Base-by-base conservation (phyloP, 164 flowering plant species). In the Sextonia rubra region DNA sequence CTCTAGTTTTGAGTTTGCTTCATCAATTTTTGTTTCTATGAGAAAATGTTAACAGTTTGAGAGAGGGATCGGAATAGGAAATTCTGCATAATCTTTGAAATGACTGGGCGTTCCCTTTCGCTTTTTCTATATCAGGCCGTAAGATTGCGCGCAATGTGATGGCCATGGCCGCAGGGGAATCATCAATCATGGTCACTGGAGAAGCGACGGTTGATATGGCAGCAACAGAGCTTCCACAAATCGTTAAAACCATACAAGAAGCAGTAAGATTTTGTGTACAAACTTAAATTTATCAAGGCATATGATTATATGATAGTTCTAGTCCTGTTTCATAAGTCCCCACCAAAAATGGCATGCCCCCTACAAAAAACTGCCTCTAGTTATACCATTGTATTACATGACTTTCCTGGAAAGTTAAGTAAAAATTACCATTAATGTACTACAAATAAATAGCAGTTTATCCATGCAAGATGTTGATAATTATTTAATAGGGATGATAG, bases 161-260 rank as follows among this genome's bases (percentile, higher is more conserved):
- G 44, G 85, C 92, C 61, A 83, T 82, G 92, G 92, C 94, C 12
- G 89, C 94, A 1, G 93, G 95, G 61, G 97, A 64, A 20, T 25
- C 67, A 9, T 32, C 60, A 9, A 47, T 61, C 26, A 29, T 30
- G 61, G 65, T 64, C 71, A 47, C 66, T 2, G 47, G 32, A 30
- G 76, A 74, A 9, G 66, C 85, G 25, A 78, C 93, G 7, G 84
- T 85, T 1, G 91, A 80, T 63, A 85, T 71, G 0, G 68, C 80
- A 2, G 55, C 81, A 24, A 60, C 81, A 25, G 97, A 91, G 78
- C 65, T 83, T 48, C 89, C 94, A 18, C 97, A 94, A 70, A 73
- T 92, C 63, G 73, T 85, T 70, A 90, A 88, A 78, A 76, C 86
- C 47, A 25, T 86, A 64, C 91, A 84, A 80, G 89, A 85, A 71